phyloP scores from a whole-genome alignment of 2,329 filamentous ascomycete species.

The Neoarthrinium moseri region DNA sequence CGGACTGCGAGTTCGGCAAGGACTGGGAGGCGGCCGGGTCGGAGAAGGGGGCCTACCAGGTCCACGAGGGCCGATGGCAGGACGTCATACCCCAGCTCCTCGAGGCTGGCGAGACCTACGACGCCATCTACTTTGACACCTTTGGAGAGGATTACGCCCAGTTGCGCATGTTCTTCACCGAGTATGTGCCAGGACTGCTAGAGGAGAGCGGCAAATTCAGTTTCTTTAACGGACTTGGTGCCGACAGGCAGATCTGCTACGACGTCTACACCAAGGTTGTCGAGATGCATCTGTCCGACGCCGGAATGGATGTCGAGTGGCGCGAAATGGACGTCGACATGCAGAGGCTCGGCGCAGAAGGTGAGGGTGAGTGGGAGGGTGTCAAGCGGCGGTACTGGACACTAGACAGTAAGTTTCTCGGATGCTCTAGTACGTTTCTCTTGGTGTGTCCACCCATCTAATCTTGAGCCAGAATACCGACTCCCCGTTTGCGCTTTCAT shows the following conservation, averaged over 20 bases:
- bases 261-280: constrained; percentile 93
- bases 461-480: constrained; percentile 58
- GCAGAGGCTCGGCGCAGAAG: constrained; percentile 60
- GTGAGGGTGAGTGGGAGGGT: constrained; percentile 80
- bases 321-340: constrained; percentile 72
- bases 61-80: constrained; percentile 79
- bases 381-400: constrained; percentile 90
- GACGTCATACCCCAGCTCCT: constrained; percentile 71
- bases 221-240: constrained; percentile 89
- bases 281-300: constrained; percentile 87
- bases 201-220: constrained; percentile 73
- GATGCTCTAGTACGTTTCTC: background rate
- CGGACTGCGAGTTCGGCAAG: constrained; percentile 50
- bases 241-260: constrained; percentile 89
- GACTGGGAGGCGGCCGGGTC: constrained; percentile 55
- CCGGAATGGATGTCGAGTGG: constrained; percentile 89
- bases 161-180: constrained; percentile 82
- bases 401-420: constrained; percentile 64
- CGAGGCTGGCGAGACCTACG: constrained; percentile 68
- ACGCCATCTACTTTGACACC: constrained; percentile 96
- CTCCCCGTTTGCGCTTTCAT: constrained; percentile 75
- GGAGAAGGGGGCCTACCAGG: constrained; percentile 66
- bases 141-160: constrained; percentile 93
- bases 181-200: constrained; percentile 79
- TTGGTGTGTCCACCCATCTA: constrained; percentile 19